Conservation (phyloP, 2,329 filamentous ascomycete genomes). For the Huntiella decipiens region DNA sequence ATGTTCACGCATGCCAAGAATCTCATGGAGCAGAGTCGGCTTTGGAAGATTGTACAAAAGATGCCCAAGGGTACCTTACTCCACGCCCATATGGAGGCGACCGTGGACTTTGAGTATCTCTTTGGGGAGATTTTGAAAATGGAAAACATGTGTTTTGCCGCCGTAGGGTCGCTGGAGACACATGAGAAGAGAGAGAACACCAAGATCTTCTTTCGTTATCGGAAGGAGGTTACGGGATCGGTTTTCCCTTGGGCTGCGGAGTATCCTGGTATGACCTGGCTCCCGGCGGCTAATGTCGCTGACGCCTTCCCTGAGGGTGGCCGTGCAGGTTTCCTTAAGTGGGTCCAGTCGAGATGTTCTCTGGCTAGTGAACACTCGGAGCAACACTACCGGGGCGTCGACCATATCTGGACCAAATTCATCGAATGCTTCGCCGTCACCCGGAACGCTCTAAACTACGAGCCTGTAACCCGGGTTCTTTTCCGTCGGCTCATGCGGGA, state of each 20-base stretch:
- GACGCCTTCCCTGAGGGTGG: conserved; percentile 58
- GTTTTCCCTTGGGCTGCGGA: conserved; percentile 40
- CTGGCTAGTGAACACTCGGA: conserved; percentile 56
- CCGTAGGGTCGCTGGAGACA: conserved; percentile 35
- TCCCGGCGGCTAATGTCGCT: conserved; percentile 45
- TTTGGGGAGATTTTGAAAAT: conserved; percentile 51
- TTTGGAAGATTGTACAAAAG: conserved; percentile 66
- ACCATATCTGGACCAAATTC: conserved; percentile 76
- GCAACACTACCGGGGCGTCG: conserved; percentile 63
- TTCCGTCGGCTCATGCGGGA: conserved; percentile 51
- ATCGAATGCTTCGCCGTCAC: conserved; percentile 53
- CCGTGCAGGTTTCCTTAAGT: conserved; percentile 50
- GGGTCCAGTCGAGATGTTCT: conserved; percentile 55
- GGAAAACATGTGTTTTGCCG: conserved; percentile 55
- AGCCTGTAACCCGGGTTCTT: conserved; percentile 69
- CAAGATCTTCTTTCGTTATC: conserved; percentile 43
- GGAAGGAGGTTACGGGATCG: conserved; percentile 16
- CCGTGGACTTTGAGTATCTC: conserved; percentile 72
- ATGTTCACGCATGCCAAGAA: conserved; percentile 78
- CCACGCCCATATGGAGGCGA: conserved; percentile 79
- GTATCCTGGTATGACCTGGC: conserved; percentile 40
- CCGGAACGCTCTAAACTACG: conserved; percentile 63
- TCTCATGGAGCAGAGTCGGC: conserved; percentile 64
- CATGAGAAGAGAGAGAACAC: conserved; percentile 33
- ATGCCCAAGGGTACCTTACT: conserved; percentile 82